Conservation (phyloP, 2,329 filamentous ascomycete species). For the Emericellopsis atlantica region DNA sequence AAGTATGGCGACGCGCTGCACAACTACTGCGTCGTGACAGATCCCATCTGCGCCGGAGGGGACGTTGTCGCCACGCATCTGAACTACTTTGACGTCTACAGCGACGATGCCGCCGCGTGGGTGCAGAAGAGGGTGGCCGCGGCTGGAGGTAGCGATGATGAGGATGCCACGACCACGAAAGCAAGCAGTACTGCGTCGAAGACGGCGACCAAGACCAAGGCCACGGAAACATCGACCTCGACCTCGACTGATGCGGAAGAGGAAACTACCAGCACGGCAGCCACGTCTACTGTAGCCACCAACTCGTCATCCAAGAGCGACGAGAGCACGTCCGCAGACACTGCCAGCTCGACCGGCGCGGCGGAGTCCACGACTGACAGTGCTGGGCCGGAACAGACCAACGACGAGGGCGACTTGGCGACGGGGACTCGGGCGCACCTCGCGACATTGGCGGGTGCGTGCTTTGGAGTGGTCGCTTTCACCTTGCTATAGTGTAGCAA, state of each 20-base stretch:
- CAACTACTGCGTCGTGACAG: constrained; percentile 21
- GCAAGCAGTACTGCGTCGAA: not conserved
- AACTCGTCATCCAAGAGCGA: not conserved
- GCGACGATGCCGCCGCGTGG: constrained; percentile 7
- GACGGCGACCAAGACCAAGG: not conserved
- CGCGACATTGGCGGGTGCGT: no score
- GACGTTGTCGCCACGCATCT: constrained; percentile 17
- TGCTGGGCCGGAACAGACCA: not conserved
- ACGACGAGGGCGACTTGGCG: not conserved
- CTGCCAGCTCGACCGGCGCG: not conserved
- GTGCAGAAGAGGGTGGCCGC: not conserved
- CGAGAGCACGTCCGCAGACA: not conserved
- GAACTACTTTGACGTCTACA: constrained; percentile 22
- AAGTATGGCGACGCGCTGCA: constrained; percentile 13
- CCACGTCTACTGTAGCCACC: not conserved
- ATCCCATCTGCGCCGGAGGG: constrained; percentile 25
- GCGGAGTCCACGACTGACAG: not conserved
- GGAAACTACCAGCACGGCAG: not conserved
- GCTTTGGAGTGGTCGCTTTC: no score
- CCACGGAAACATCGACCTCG: not conserved
- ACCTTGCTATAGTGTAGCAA: no score
- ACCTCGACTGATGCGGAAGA: not conserved
- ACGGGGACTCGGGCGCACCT: no score
- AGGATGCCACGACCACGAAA: not conserved
- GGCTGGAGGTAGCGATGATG: not conserved